Base-by-base conservation (phyloP, 257 asterid genomes). In the Salvia splendens region DNA sequence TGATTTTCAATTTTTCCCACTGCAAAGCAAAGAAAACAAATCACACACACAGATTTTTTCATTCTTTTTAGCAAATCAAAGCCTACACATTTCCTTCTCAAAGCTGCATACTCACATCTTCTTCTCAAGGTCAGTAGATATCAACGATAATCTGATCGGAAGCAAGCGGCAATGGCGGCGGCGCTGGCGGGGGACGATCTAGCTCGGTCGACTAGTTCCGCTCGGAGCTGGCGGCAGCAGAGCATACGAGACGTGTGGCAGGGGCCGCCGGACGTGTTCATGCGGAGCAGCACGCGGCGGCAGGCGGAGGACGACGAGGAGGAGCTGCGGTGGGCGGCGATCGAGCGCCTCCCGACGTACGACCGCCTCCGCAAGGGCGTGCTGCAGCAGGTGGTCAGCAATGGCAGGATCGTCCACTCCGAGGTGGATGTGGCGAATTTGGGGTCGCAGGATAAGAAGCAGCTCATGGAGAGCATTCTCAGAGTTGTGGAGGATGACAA, bases 281-380 rank as follows among this genome's bases (percentile, higher is more conserved):
- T 62, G 24, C 57, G 92, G 81, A 86, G 54, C 78, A 72, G 95
- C 78, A 83, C 88, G 32, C 68, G 85, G 75, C 79, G 86, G 79
- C 78, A 76, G 62, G 83, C 30, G 75, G 73, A 28, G 78, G 92
- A 86, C 32, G 97, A 90, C 38, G 96, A 90, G 78, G 86, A 86
- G 75, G 95, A 90, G 86, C 95, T 89, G 5, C 72, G 63, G 35
- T 85, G 95, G 97, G 97, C 97, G 6, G 97, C 97, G n/a, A 84
- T 89, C 35, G 95, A 89, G 81, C 82, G 95, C 75, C 79, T 89
- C 40, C 89, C 94, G 38, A 89, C 97, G 33, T 87, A 84, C 57
- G 88, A 89, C 43, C 74, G 97, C 54, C 42, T 87, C 80, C 82
- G 91, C 61, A 87, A 82, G 68, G 95, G 95, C 36, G 72, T 89